A percentile compares a stretch with the other conserved stretches of the same genome.
Evolutionary conservation across 2,329 filamentous ascomycete genomes (phyloP).

Genomic region (Trichophyton mentagrophytes): DNA sequence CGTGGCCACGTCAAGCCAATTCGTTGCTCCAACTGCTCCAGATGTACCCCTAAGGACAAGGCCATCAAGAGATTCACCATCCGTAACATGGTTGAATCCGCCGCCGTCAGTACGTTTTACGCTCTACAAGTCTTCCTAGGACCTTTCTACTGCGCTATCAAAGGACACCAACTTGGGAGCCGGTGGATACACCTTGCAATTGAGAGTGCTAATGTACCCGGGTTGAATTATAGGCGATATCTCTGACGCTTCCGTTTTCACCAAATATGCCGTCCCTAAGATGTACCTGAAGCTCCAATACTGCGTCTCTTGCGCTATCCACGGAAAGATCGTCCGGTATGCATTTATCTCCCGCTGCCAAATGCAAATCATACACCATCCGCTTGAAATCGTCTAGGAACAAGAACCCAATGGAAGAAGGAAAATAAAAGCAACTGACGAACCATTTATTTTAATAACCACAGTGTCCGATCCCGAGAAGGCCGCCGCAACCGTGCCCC

Average conservation of each 20-base stretch:
- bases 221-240: conserved; percentile 71
- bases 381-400: neutral
- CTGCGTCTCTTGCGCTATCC: conserved; percentile 99
- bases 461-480: conserved; percentile 88
- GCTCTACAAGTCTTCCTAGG: neutral
- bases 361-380: neutral
- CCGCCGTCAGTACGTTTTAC: conserved; percentile 89
- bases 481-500: conserved; percentile 98
- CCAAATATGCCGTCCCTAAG: conserved; percentile 99
- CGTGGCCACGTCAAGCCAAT: conserved; percentile 99
- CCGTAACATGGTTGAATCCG: conserved; percentile 99
- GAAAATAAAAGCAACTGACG: neutral
- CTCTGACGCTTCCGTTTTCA: conserved; percentile 97
- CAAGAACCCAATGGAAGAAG: neutral
- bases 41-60: conserved; percentile 98
- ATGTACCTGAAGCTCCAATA: conserved; percentile 99
- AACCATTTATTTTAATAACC: neutral
- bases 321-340: conserved; percentile 99
- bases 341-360: conserved; percentile 23
- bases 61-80: conserved; percentile 99
- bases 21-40: conserved; percentile 77
- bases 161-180: neutral
- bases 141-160: neutral
- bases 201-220: neutral
- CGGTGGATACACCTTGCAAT: neutral